Conservation (phyloP, 352 stramenopile genomes). For the Thalassiosira mediterranea region DNA sequence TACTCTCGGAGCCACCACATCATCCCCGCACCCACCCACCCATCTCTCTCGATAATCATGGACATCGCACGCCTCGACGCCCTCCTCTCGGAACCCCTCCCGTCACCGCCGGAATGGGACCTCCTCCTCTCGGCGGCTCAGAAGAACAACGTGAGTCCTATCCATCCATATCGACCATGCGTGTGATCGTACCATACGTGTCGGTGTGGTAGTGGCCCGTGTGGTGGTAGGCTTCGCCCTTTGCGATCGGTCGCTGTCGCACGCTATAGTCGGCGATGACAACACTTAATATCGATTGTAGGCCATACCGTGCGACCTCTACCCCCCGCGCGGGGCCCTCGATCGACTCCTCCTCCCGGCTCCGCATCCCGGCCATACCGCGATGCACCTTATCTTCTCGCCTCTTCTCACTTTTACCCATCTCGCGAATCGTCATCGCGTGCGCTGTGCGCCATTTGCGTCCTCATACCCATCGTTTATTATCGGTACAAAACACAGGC, state of each 20-base stretch:
- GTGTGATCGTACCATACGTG: no score
- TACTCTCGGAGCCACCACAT: neutral
- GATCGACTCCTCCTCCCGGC: no score
- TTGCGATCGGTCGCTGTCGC: no score
- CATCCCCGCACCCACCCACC: neutral
- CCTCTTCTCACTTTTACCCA: conserved; percentile 10
- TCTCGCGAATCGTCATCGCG: neutral
- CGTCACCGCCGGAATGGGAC: conserved; percentile 63
- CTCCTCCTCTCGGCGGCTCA: conserved; percentile 67
- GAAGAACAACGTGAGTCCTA: conserved; percentile 75
- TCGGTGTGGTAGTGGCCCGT: no score
- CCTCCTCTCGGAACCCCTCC: neutral
- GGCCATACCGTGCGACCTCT: no score
- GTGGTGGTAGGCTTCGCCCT: no score
- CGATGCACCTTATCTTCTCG: neutral
- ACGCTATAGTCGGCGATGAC: no score
- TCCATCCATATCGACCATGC: no score
- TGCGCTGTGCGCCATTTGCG: no score
- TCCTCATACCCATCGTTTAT: conserved; percentile 1
- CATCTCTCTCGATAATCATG: neutral
- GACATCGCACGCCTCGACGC: neutral
- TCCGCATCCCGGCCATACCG: no score
- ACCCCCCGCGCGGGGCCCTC: no score
- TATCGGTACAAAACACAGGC: conserved; percentile 7
- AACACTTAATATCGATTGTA: no score